phyloP scores from a whole-genome alignment of 371 early-diverging fungal genomes.

The Mortierella sp. region DNA sequence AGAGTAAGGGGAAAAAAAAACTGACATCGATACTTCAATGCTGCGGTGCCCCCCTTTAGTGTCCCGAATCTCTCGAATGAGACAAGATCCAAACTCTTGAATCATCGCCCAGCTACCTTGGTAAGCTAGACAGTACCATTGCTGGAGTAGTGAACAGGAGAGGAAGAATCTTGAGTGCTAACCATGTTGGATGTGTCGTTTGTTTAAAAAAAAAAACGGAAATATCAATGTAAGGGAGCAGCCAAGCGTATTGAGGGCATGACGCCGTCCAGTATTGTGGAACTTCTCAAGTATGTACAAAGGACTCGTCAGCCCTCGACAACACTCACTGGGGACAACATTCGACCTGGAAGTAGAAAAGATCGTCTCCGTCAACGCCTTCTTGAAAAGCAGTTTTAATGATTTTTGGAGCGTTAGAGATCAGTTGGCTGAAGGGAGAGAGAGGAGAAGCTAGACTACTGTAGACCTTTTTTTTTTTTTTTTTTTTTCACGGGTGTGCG shows the following conservation, averaged over 20 bases:
- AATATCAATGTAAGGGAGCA: conserved; percentile 62
- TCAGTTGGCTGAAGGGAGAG: not conserved
- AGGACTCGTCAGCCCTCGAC: conserved; percentile 37
- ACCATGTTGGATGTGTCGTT: no score
- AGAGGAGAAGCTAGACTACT: not conserved
- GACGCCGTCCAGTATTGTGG: conserved; percentile 81
- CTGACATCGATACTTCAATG: not conserved
- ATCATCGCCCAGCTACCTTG: conserved; percentile 79
- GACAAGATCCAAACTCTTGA: conserved; percentile 72
- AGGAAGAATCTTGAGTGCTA: no score
- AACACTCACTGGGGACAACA: conserved; percentile 30
- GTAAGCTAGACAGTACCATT: conserved; percentile 45
- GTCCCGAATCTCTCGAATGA: conserved; percentile 79
- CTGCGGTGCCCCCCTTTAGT: conserved; percentile 26
- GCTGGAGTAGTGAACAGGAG: no score
- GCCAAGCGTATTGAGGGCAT: conserved; percentile 89
- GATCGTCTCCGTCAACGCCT: conserved; percentile 42
- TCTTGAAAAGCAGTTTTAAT: conserved; percentile 36
- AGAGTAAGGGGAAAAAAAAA: not conserved
- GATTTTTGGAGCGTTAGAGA: not conserved
- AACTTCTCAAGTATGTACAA: conserved; percentile 71
- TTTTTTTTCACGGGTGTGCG: not conserved
- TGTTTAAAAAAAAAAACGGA: no score
- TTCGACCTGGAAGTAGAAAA: conserved; percentile 35
- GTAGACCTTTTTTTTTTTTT: not conserved